These are phyloP conservation scores for Auricularia sp. DNA, from an alignment of 768 basidiomycete species.

Conservation along the genomic window DNA sequence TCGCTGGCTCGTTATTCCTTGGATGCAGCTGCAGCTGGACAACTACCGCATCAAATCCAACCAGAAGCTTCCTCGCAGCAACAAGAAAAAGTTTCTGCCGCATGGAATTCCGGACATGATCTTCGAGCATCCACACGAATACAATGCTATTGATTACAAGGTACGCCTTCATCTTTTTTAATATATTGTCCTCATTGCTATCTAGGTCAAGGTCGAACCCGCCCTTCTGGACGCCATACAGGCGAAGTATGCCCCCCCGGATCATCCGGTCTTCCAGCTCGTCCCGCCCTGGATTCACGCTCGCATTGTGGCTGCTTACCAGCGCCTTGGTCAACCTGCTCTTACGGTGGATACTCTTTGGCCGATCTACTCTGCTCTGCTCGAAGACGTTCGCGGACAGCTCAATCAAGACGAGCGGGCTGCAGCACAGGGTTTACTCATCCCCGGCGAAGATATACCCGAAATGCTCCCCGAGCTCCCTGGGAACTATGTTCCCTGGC, in stretches of 20 bases:
- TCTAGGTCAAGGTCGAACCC: slow-evolving; percentile 14
- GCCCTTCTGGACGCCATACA: slow-evolving; percentile 15
- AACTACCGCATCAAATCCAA: slow-evolving; percentile 18
- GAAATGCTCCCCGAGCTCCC: neutral
- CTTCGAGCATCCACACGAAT: slow-evolving; percentile 19
- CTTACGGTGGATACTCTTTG: slow-evolving; percentile 18
- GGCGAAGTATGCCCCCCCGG: slow-evolving; percentile 21
- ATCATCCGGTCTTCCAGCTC: slow-evolving; percentile 27
- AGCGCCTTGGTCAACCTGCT: slow-evolving; percentile 15
- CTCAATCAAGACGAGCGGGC: neutral
- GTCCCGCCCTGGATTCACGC: slow-evolving; percentile 23
- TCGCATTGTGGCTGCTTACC: slow-evolving; percentile 14
- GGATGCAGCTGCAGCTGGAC: slow-evolving; percentile 31
- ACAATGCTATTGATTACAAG: slow-evolving; percentile 25
- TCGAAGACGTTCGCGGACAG: neutral
- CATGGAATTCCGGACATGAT: slow-evolving; percentile 31
- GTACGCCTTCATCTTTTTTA: slow-evolving; percentile 10
- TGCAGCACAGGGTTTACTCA: neutral
- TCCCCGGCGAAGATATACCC: neutral
- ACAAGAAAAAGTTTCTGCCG: slow-evolving; percentile 30
- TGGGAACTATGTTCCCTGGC: neutral
- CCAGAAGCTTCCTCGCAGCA: slow-evolving; percentile 12
- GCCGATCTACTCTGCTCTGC: slow-evolving; percentile 2
- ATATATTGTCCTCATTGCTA: neutral
- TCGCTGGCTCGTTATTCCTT: slow-evolving; percentile 32